A percentile compares a stretch with the other conserved stretches of the same genome.
phyloP scores from a whole-genome alignment of 495 filamentous ascomycete genomes.

The Tuber calosporum region DNA sequence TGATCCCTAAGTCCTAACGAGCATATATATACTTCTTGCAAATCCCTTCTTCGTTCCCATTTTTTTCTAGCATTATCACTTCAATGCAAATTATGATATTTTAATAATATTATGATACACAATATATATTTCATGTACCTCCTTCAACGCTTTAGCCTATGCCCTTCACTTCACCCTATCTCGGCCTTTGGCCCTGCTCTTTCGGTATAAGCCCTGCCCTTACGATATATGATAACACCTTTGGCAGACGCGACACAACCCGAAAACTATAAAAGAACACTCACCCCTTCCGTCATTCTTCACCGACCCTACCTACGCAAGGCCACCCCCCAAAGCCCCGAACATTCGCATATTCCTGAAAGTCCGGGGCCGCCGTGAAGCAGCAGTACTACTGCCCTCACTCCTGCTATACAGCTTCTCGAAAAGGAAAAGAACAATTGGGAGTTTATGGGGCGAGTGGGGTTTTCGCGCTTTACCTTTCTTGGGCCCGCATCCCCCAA shows the following conservation, averaged over 20 bases:
- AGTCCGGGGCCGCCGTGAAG: too few relatives aligned
- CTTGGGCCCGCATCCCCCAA: background rate
- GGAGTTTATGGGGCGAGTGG: background rate
- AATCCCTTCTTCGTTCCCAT: background rate
- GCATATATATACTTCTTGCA: background rate
- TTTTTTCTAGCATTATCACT: background rate
- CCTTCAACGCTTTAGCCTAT: background rate
- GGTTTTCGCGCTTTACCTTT: background rate
- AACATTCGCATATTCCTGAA: too few relatives aligned
- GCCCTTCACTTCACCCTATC: background rate
- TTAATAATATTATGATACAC: background rate
- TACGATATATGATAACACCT: background rate
- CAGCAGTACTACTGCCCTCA: background rate
- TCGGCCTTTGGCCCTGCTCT: background rate
- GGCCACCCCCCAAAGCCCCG: too few relatives aligned
- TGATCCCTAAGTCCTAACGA: background rate
- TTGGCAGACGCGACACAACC: background rate
- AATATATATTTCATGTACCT: background rate
- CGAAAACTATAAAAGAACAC: background rate
- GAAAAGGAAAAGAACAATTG: background rate
- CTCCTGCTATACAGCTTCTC: background rate
- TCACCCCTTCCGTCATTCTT: background rate
- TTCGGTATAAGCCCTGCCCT: background rate
- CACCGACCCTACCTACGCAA: background rate
- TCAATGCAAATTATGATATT: background rate